Evolutionary conservation across 805 yeast genomes (phyloP), one percentile per base, ranked within the genome.

Genomic region (Starmerella tilneyi): DNA sequence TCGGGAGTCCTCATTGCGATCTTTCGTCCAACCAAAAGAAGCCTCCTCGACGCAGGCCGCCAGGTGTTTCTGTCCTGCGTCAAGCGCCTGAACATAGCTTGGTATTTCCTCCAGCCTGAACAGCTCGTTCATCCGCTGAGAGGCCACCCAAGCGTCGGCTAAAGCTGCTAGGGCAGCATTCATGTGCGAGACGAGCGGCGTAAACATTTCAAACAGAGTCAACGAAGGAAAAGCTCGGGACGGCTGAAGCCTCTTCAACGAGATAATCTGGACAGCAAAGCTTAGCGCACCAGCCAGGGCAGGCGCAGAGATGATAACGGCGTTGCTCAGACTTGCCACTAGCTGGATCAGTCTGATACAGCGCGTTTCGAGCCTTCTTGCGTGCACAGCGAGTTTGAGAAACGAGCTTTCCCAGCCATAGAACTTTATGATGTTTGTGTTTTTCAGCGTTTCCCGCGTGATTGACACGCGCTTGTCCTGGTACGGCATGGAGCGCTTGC

Each of bases 341-440:
- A 9, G 8, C 27, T 9, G 27, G 11, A 24, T 24, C 27, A 11
- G 27, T 11, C 11, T 24, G 11, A 24, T 8, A 9, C 11, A 8
- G 11, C 27, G 8, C 11, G 35, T 23, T 15, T 11, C 20, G 35
- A 32, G 23, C 24, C 11, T 11, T 5, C 23, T 19, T 19, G 22
- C 17, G 7, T 8, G 13, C 13, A 15, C 23, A 9, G n/a, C 17
- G n/a, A 9, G 23, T 12, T 7, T 11, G 24, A 6, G 35, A 17
- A 22, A 32, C 7, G 8, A 9, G 4, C 22, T 69, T 64, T 88
- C 96, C 95, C 95, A 86, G 0, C 92, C 82, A 60, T 85, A 86
- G 60, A 73, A 81, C 65, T 86, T 86, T 60, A 86, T 82, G 61
- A 79, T 72, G 60, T 81, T 82, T 69, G 86, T 74, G 52, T 81